A percentile compares a stretch with the other conserved stretches of the same genome.
Evolutionary conservation across 2,329 filamentous ascomycete genomes (phyloP).

Genomic region (Monosporascus sp.): DNA sequence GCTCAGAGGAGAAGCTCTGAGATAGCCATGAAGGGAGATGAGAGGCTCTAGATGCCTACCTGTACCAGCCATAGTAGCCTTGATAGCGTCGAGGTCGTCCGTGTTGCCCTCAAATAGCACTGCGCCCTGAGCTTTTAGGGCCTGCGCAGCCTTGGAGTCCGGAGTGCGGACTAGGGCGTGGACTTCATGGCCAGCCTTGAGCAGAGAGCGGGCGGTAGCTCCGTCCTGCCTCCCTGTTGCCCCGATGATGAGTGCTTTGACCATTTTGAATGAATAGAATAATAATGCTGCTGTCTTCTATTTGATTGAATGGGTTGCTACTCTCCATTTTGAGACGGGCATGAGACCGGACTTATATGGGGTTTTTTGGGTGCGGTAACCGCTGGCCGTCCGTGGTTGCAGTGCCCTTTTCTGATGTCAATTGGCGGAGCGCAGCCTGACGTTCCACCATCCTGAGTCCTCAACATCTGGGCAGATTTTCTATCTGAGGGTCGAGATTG

Average conservation of each 20-base stretch:
- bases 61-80: conserved; percentile 6
- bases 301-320: too few relatives aligned
- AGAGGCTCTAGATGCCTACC: too few relatives aligned
- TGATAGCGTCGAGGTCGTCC: conserved; percentile 5
- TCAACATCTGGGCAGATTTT: too few relatives aligned
- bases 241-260: conserved; percentile 11
- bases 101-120: conserved; percentile 10
- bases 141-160: conserved; percentile 4
- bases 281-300: too few relatives aligned
- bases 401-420: too few relatives aligned
- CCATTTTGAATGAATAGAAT: conserved; percentile 4
- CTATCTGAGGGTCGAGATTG: not conserved
- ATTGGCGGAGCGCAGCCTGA: too few relatives aligned
- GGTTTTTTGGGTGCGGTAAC: too few relatives aligned
- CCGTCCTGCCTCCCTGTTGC: conserved; percentile 13
- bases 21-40: too few relatives aligned
- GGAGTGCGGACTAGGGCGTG: conserved; percentile 8
- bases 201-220: conserved; percentile 7
- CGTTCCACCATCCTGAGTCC: too few relatives aligned
- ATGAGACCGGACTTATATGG: not conserved
- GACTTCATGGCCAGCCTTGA: conserved; percentile 7
- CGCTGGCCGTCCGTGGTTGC: too few relatives aligned
- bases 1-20: too few relatives aligned
- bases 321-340: not conserved
- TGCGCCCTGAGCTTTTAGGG: conserved; percentile 5